These are phyloP conservation scores for Penicillium cosmopolitanum DNA, from an alignment of 495 filamentous ascomycete species.

Conservation along the genomic window DNA sequence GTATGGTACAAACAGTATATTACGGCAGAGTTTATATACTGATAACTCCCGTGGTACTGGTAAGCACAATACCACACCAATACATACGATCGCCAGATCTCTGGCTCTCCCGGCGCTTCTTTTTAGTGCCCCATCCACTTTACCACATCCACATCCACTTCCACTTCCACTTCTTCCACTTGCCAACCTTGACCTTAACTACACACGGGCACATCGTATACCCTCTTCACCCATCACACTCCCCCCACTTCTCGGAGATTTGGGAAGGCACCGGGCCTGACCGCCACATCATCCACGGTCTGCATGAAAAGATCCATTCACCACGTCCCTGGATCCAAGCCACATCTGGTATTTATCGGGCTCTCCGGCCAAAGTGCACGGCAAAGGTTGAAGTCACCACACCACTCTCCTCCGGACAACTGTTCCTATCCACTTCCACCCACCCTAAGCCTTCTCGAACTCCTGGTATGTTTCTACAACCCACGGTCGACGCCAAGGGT, in stretches of 20 bases:
- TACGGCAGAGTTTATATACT: no score
- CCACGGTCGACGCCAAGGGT: slow-evolving; percentile 4
- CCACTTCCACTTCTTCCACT: no score
- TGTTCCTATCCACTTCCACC: slow-evolving; percentile 23
- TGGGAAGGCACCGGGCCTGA: no score
- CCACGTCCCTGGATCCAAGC: neutral
- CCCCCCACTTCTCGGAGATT: no score
- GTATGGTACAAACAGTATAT: neutral
- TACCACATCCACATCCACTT: no score
- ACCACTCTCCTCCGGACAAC: slow-evolving; percentile 15
- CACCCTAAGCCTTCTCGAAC: neutral
- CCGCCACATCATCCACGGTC: neutral
- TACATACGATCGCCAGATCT: no score
- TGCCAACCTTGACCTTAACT: no score
- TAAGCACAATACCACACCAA: no score
- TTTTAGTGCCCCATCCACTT: no score
- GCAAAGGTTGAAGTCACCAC: slow-evolving; percentile 28
- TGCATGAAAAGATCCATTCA: neutral
- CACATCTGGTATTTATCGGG: neutral
- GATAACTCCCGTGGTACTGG: neutral
- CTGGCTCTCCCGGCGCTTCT: no score
- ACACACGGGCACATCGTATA: no score
- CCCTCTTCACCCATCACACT: no score
- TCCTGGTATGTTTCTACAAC: slow-evolving; percentile 14
- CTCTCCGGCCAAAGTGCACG: slow-evolving; percentile 8